Evolutionary conservation across 257 asterid genomes (phyloP), one percentile per base, ranked within the genome.

Genomic region (Gentiana macrophylla): DNA sequence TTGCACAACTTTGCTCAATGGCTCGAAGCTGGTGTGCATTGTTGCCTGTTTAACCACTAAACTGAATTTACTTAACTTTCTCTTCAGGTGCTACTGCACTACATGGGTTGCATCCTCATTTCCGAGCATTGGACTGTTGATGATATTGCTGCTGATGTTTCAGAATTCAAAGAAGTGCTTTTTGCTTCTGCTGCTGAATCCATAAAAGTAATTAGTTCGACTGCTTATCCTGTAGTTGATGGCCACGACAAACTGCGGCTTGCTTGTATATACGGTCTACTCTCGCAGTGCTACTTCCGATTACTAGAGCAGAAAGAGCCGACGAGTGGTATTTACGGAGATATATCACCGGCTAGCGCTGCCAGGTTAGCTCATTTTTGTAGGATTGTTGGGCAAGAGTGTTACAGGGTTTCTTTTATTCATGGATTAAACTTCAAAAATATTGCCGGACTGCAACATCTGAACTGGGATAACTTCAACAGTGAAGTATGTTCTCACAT

Each of bases 181-280:
- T 73, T 79, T 55, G 65, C 84, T 56, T 69, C 61, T 77, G 84
- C 94, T 64, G 80, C 68, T 55, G 87, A 85, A 69, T 76, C 81
- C 66, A 80, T 88, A 60, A 71, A 75, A 73, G 67, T 64, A 60
- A 79, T 80, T 67, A 69, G 74, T 32, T 66, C 60, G 15, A 78
- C 77, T 53, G 84, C 85, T 62, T 92, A 88, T 73, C 84, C 94
- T 56, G 70, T 65, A 56, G 73, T 88, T 60, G 83, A 81, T 79
- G 99, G 99, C 49, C 80, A 60, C 71, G 94, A 92, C 71, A 88
- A 81, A 82, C 76, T 61, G 75, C 80, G 86, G 79, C 94, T 92
- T 74, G 87, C 94, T 62, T 82, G 62, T 59, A 34, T 92, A 49
- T 92, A 85, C 73, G 67, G 66, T 71, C 72, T 92, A 52, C 99